Evolutionary conservation across 768 basidiomycete species (phyloP), one percentile per base, ranked within the genome.

Genomic region (Pisolithus microcarpus): DNA sequence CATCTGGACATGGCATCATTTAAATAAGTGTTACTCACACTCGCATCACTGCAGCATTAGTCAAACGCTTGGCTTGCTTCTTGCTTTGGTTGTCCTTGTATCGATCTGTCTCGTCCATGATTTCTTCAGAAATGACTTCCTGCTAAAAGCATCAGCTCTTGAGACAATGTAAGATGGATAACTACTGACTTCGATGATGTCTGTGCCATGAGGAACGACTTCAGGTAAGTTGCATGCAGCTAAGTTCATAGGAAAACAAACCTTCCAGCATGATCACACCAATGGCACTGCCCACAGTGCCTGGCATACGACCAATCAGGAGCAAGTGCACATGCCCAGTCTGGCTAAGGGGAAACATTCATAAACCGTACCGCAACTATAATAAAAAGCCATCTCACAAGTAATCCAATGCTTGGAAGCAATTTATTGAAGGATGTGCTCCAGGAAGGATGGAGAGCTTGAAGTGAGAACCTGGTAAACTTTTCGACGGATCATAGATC

Each of bases 61-160:
- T n/a, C n/a, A n/a, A n/a, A n/a, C n/a, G 75, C 55, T 77, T 82
- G 0, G 88, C 92, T 7, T 75, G 72, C 52, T 76, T 77, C 62
- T 92, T 93, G 47, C 81, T 84, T 45, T 82, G 82, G 61, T 94
- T 96, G 58, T 91, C 89, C 56, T 89, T 83, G 58, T 87, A 94
- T 26, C 83, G 77, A 68, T 96, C 93, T 3, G 92, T 95, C 68
- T 96, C 93, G 60, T 95, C 93, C 28, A 95, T 86, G 48, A 96
- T 95, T 65, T 96, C 94, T 69, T 96, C 92, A 0, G 87, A 85
- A 18, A 97, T 90, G 55, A 98, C 95, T 76, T 95, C 92, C 78
- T 90, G 68, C 55, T 63, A 65, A 53, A 48, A 38, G 49, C 53
- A 34, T 49, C 5, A 50, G 9, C 9, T 28, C 44, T 31, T 23